A percentile compares a stretch with the other conserved stretches of the same genome.
These are phyloP conservation scores for Phlebopus sp. DNA, from an alignment of 1,284 basidiomycete species.

Conservation along the genomic window DNA sequence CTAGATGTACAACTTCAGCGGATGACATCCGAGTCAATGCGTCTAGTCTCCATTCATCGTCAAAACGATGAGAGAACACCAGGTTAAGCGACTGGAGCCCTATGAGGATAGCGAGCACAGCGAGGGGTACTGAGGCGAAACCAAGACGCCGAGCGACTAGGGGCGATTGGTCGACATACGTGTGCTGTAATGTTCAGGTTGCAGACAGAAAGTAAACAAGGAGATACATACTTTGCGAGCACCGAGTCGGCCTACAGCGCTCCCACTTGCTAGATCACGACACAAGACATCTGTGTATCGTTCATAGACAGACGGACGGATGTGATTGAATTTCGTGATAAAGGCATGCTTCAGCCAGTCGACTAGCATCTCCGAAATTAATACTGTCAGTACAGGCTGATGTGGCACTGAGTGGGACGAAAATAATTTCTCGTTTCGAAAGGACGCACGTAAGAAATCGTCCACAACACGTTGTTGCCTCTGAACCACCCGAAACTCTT, in stretches of 20 bases:
- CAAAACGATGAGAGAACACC: conserved; percentile 49
- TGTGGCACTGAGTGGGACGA: conserved; percentile 3
- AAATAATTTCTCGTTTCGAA: background rate
- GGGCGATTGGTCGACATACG: conserved; percentile 95
- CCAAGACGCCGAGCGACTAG: conserved; percentile 92
- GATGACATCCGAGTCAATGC: conserved; percentile 33
- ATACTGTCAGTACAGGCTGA: conserved; percentile 88
- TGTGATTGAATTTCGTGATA: conserved; percentile 97
- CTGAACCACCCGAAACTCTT: conserved; percentile 84
- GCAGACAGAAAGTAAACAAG: background rate
- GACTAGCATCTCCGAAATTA: conserved; percentile 90
- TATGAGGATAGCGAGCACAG: conserved; percentile 88
- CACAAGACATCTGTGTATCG: conserved; percentile 96
- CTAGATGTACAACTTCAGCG: conserved; percentile 50
- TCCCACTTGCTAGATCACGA: conserved; percentile 86
- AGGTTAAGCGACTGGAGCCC: conserved; percentile 77
- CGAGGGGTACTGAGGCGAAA: conserved; percentile 90
- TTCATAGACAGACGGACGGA: conserved; percentile 93
- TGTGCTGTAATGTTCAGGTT: conserved; percentile 50
- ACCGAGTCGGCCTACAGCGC: conserved; percentile 62
- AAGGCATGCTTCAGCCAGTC: conserved; percentile 99
- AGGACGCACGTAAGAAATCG: conserved; percentile 81
- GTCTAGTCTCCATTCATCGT: conserved; percentile 27
- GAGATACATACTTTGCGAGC: conserved; percentile 60
- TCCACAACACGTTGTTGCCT: conserved; percentile 79